phyloP scores from a whole-genome alignment of 768 basidiomycete species.

The Russula abietina region DNA sequence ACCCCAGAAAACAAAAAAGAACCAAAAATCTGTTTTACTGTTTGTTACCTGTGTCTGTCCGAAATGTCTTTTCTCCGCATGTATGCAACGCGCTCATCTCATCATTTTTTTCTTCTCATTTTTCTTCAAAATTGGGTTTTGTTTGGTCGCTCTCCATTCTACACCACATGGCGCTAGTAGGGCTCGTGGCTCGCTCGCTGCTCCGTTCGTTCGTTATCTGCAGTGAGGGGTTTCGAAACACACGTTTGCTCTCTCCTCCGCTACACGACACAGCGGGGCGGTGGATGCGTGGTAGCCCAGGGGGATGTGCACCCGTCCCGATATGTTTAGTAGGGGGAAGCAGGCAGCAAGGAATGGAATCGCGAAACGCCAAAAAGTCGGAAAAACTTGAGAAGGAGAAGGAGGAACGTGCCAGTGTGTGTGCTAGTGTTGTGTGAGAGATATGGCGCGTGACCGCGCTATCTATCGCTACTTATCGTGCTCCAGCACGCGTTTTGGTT shows the following conservation, averaged over 20 bases:
- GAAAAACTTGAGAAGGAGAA: not conserved
- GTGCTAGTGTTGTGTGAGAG: too few species aligned
- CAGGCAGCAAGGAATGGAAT: not conserved
- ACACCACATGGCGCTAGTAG: not conserved
- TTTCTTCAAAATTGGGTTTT: not conserved
- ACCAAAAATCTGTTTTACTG: not conserved
- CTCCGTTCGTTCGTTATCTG: not conserved
- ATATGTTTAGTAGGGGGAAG: slow-evolving; percentile 2
- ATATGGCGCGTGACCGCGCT: too few species aligned
- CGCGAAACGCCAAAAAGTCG: slow-evolving; percentile 1
- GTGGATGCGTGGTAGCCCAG: slow-evolving; percentile 9
- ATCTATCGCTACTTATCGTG: not conserved
- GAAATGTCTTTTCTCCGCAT: not conserved
- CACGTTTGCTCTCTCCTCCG: not conserved
- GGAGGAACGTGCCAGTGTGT: not conserved
- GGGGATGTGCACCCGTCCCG: not conserved
- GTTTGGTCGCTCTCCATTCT: not conserved
- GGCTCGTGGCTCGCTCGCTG: too few species aligned
- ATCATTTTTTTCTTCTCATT: not conserved
- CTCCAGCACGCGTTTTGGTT: not conserved
- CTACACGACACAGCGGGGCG: slow-evolving; percentile 18
- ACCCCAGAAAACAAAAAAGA: not conserved
- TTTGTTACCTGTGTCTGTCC: not conserved
- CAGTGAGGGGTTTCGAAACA: not conserved
- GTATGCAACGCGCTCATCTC: not conserved